Percentiles rank a stretch among this genome's conserved stretches.
These are phyloP conservation scores for Microsporum canis DNA, from an alignment of 2,329 filamentous ascomycete genomes.

Conservation along the genomic window DNA sequence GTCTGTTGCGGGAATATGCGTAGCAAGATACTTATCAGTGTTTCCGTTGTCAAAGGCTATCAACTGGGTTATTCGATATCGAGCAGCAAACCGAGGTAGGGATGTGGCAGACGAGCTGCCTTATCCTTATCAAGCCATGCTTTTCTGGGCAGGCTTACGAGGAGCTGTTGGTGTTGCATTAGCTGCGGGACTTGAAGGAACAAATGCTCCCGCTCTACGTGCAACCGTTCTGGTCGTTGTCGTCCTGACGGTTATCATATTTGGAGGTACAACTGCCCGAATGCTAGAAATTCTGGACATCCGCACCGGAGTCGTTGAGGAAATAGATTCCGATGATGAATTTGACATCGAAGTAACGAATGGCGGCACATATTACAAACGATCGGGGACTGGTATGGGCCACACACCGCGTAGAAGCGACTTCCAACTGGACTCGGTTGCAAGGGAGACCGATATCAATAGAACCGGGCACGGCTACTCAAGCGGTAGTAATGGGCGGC, in stretches of 20 bases:
- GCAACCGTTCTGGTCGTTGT: slow-evolving; percentile 97
- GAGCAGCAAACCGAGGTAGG: slow-evolving; percentile 61
- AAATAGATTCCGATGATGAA: slow-evolving; percentile 94
- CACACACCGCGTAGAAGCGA: slow-evolving; percentile 57
- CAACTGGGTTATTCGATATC: slow-evolving; percentile 85
- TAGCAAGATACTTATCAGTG: slow-evolving; percentile 83
- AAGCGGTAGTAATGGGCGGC: slow-evolving; percentile 45
- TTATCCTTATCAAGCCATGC: slow-evolving; percentile 95
- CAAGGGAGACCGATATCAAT: slow-evolving; percentile 27
- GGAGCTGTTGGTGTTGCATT: slow-evolving; percentile 92
- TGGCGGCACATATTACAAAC: slow-evolving; percentile 66
- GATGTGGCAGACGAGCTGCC: slow-evolving; percentile 80
- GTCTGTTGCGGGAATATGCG: slow-evolving; percentile 80
- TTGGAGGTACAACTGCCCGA: slow-evolving; percentile 88
- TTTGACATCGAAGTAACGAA: slow-evolving; percentile 83
- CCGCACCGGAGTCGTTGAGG: slow-evolving; percentile 87
- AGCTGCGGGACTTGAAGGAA: slow-evolving; percentile 73
- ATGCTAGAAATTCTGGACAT: slow-evolving; percentile 99
- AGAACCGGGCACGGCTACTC: slow-evolving; percentile 40
- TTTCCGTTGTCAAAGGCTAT: slow-evolving; percentile 84
- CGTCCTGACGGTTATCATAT: slow-evolving; percentile 95
- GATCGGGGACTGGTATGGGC: slow-evolving; percentile 63
- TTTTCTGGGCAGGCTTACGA: slow-evolving; percentile 96
- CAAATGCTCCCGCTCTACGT: slow-evolving; percentile 69
- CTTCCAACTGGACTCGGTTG: slow-evolving; percentile 43